phyloP scores from a whole-genome alignment of 2,329 filamentous ascomycete genomes.

The Epichloe baconii region DNA sequence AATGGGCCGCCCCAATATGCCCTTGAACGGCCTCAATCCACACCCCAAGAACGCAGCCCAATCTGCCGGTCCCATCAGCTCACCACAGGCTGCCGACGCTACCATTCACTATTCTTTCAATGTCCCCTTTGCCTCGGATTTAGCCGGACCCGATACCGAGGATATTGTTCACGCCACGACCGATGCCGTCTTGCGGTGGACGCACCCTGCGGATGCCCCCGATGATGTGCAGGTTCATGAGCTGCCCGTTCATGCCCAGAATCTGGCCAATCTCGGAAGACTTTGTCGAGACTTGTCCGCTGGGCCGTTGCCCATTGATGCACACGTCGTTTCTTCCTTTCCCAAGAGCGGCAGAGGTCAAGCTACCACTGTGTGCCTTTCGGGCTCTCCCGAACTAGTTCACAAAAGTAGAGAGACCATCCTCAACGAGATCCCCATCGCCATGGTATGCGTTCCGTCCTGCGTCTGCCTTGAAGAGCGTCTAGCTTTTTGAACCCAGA shows the following conservation, averaged over 20 bases:
- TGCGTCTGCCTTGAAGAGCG: not conserved
- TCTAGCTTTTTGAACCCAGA: not conserved
- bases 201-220: constrained; percentile 74
- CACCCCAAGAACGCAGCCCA: constrained; percentile 43
- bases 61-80: constrained; percentile 44
- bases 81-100: constrained; percentile 58
- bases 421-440: constrained; percentile 81
- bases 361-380: constrained; percentile 82
- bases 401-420: constrained; percentile 83
- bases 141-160: constrained; percentile 83
- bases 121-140: constrained; percentile 85
- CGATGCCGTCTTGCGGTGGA: constrained; percentile 83
- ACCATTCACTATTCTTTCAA: constrained; percentile 94
- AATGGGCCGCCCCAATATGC: constrained; percentile 48
- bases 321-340: constrained; percentile 69
- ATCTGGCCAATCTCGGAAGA: constrained; percentile 65
- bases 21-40: constrained; percentile 40
- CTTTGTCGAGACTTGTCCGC: constrained; percentile 74
- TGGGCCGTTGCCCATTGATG: constrained; percentile 59
- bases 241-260: constrained; percentile 81
- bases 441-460: constrained; percentile 53
- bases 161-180: constrained; percentile 88
- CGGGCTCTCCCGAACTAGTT: constrained; percentile 75
- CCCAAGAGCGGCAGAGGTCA: constrained; percentile 57
- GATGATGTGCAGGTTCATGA: constrained; percentile 78